phyloP scores from a whole-genome alignment of 805 yeast species.

The Suhomyces prunicola region DNA sequence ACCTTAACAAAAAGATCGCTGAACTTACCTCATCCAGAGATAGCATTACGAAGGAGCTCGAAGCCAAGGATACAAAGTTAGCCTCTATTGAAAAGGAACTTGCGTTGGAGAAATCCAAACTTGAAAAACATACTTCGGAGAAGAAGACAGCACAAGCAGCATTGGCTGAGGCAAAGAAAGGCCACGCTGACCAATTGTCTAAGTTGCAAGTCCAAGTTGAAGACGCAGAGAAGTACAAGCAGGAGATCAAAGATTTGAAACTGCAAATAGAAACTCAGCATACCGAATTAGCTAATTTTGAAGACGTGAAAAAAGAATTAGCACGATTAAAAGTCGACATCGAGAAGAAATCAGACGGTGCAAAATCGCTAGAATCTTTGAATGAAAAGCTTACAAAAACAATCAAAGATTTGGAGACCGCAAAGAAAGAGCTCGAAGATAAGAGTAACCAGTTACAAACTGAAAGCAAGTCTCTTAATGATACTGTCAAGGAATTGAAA shows the following conservation, averaged over 20 bases:
- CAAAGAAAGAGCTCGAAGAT: not conserved
- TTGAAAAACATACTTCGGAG: not conserved
- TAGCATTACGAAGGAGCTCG: not conserved
- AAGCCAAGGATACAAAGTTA: not conserved
- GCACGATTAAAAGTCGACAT: not conserved
- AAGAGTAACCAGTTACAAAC: not conserved
- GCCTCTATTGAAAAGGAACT: not conserved
- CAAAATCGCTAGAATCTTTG: not conserved
- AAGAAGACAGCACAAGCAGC: not conserved
- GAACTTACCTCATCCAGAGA: constrained; percentile 1
- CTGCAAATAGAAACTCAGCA: not conserved
- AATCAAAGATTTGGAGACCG: not conserved
- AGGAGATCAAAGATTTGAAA: not conserved
- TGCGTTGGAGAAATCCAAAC: not conserved
- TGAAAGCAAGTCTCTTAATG: not conserved
- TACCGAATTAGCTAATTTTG: not conserved
- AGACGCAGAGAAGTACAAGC: not conserved
- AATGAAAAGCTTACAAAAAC: not conserved
- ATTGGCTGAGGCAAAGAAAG: not conserved
- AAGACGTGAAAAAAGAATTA: not conserved
- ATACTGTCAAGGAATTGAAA: not conserved
- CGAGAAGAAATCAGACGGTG: not conserved
- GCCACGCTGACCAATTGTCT: not conserved
- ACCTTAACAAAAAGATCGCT: not conserved
- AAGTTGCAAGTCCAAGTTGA: not conserved